Conservation (phyloP, 2,329 filamentous ascomycete species). For the Colletotrichum ledebouriae region DNA sequence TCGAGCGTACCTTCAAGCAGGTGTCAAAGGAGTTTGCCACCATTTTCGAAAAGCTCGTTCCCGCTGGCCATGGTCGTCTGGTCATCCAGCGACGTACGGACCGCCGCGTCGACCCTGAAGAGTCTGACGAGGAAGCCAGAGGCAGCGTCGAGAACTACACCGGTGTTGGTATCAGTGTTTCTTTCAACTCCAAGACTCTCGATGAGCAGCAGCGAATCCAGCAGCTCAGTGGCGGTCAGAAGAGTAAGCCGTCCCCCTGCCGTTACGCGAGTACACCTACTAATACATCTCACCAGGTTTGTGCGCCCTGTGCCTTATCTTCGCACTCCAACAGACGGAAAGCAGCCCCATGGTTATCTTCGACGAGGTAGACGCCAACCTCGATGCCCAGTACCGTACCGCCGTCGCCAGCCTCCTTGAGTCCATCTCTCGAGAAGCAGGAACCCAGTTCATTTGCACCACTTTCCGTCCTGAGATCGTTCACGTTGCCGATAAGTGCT, state of each 20-base stretch:
- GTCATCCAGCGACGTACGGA: constrained; percentile 94
- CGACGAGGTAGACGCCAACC: constrained; percentile 97
- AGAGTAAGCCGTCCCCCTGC: constrained; percentile 73
- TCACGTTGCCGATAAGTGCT: constrained; percentile 95
- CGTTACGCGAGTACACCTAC: constrained; percentile 23
- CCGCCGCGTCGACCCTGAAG: constrained; percentile 68
- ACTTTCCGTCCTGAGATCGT: constrained; percentile 98
- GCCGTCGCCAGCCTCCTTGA: constrained; percentile 92
- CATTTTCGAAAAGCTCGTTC: constrained; percentile 95
- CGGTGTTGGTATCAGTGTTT: constrained; percentile 95
- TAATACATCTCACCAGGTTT: constrained; percentile 70
- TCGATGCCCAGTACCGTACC: constrained; percentile 97
- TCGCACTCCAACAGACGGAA: constrained; percentile 98
- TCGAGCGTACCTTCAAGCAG: constrained; percentile 98
- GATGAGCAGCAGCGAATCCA: constrained; percentile 99
- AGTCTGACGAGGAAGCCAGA: constrained; percentile 77
- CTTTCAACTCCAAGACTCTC: constrained; percentile 95
- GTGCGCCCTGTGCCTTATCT: constrained; percentile 96
- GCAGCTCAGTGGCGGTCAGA: constrained; percentile 96
- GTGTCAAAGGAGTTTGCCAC: constrained; percentile 93
- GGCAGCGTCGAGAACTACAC: constrained; percentile 92
- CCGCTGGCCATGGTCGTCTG: constrained; percentile 89
- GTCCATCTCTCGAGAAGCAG: constrained; percentile 77
- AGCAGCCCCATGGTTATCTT: constrained; percentile 99
- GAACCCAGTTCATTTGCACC: constrained; percentile 94